A percentile compares a stretch with the other conserved stretches of the same genome.
Conservation (phyloP, 305 asterid genomes). For the Solanum hybrid region DNA sequence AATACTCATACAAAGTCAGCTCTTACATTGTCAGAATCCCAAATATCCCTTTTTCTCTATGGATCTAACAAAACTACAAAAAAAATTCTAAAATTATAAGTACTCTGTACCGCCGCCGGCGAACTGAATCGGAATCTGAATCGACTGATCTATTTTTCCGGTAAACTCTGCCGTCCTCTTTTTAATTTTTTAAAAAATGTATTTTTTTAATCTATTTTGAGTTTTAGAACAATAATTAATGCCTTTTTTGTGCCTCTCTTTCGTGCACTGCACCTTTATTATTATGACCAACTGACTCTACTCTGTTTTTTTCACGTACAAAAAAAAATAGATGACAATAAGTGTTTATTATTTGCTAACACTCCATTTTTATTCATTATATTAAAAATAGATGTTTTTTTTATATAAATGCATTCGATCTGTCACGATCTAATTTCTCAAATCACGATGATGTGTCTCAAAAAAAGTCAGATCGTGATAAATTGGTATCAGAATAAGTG, state of each 20-base stretch:
- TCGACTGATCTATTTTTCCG: neutral
- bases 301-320: neutral
- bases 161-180: neutral
- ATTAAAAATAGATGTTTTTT: too few relatives aligned
- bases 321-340: neutral
- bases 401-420: too few relatives aligned
- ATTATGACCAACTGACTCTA: neutral
- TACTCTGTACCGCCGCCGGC: neutral
- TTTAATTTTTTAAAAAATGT: neutral
- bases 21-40: neutral
- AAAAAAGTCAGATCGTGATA: accelerated
- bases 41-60: neutral
- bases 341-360: neutral
- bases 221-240: neutral
- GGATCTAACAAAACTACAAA: neutral
- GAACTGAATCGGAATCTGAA: neutral
- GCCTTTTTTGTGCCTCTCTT: neutral
- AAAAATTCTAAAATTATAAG: neutral
- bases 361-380: neutral
- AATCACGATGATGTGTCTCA: neutral
- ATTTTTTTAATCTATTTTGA: neutral
- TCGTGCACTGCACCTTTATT: neutral
- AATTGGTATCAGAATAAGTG: too few relatives aligned
- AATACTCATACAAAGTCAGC: neutral
- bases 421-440: accelerated